Base-by-base conservation (phyloP, 2,329 filamentous ascomycete genomes). In the Chrysosporium keratinophilum region DNA sequence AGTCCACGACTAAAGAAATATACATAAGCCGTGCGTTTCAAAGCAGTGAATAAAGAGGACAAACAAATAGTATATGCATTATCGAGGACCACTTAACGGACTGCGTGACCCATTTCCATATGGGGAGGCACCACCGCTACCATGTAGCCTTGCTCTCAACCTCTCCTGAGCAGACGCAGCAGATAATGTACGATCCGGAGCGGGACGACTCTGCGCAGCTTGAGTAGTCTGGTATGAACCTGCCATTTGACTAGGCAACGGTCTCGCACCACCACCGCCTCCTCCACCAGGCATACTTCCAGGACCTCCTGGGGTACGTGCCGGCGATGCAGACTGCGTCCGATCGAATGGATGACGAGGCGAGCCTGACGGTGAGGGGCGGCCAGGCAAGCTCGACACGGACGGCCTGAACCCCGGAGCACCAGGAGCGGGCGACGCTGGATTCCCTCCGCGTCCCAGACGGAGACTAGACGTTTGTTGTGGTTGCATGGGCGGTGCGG, bases 131-230 rank as follows among this genome's bases (percentile, higher is more conserved):
- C 81, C 80, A 59, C 81, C 84, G 46, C 80, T 78, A n/a, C 81
- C 82, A 77, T 88, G 88, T 44, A 95, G 72, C 57, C 87, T 76
- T 63, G 89, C 87, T 65, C 88, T 87, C 61, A 96, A 74, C 61
- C 87, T 77, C 62, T 95, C 87, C 71, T 94, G 87, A 49, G 88
- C 88, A 17, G 83, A 81, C 34, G 76, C 76, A 2, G 70, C 74
- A 63, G 69, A 48, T 65, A 69, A 42, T 62, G 63, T 59, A 65
- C 67, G 57, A 74, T 67, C 63, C 68, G 65, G 57, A 69, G 76
- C 72, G 39, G 64, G 64, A 48, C 70, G 61, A 51, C 9, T 51
- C 48, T 65, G 67, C 64, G 58, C 65, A 62, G 71, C 65, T 64
- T 66, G 61, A 55, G 69, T 31, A 64, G 68, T 79, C 72, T 93